Conservation (phyloP, 2,329 filamentous ascomycete species). For the Penicillium olsonii region DNA sequence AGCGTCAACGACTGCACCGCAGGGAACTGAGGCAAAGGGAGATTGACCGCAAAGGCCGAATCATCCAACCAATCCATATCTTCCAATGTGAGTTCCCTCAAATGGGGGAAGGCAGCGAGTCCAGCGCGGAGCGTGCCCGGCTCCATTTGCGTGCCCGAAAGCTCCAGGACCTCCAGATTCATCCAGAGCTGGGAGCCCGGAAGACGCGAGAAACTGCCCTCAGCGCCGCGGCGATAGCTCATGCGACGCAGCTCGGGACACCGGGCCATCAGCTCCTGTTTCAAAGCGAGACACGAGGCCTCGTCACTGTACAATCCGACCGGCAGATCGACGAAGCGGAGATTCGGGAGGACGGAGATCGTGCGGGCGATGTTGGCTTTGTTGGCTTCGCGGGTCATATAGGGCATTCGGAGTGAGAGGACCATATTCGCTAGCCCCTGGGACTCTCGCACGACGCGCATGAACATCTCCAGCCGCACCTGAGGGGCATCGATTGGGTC, state of each 20-base stretch:
- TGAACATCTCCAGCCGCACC: constrained; percentile 74
- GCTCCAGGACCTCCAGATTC: constrained; percentile 45
- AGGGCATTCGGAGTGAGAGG: constrained; percentile 81
- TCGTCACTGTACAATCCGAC: constrained; percentile 86
- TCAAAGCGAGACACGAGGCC: constrained; percentile 69
- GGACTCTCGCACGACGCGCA: constrained; percentile 78
- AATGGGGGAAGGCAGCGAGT: constrained; percentile 64
- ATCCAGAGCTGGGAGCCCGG: constrained; percentile 54
- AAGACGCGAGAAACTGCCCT: constrained; percentile 73
- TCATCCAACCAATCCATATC: constrained; percentile 72
- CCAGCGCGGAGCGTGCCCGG: constrained; percentile 62
- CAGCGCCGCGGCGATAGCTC: constrained; percentile 77
- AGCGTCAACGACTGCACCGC: constrained; percentile 72
- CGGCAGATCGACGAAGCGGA: constrained; percentile 87
- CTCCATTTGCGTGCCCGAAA: constrained; percentile 41
- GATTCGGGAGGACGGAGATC: constrained; percentile 78
- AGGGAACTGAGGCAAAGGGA: constrained; percentile 71
- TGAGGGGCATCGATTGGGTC: constrained; percentile 78
- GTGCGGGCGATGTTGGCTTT: constrained; percentile 82
- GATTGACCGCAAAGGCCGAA: constrained; percentile 68
- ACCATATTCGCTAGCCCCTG: constrained; percentile 69
- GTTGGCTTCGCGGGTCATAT: constrained; percentile 88
- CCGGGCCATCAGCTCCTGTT: constrained; percentile 79
- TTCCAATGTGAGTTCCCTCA: constrained; percentile 74
- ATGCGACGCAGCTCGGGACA: constrained; percentile 87